Evolutionary conservation across 306 rosid species (phyloP), one percentile per base, ranked within the genome.

Genomic region (Ceratonia siliqua): DNA sequence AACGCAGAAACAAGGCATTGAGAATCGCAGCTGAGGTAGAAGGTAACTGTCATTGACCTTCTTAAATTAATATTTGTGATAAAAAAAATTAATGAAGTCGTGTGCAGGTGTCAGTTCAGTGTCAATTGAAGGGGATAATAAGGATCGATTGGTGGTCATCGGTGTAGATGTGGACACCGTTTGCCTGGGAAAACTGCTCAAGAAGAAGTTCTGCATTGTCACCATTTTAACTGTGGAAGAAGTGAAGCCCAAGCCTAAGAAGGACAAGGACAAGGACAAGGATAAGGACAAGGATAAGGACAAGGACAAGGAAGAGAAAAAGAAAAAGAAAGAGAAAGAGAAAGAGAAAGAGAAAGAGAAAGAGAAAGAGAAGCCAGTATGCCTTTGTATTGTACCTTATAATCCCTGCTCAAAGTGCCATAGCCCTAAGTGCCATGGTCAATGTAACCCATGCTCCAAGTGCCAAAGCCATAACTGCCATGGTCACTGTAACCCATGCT

Each of bases 191-290:
- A 68, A 62, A 45, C 5, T 6, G 36, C 72, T 85, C 18, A 71
- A 53, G 75, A 82, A 82, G 78, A 82, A 76, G 77, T 82, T 85
- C 53, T n/a, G 57, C 1, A 0, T 12, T 7, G 68, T 76, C 36
- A 72, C 8, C 1, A 53, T 85, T 22, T 4, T 78, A 0, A 78
- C 56, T 14, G 63, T 82, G 72, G 79, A 75, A 48, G 77, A 78
- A 1, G 57, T 85, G 43, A 75, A 22, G 32, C 18, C 1, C 69
- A 21, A 8, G 54, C 43, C 6, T 52, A 78, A 57, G 42, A 25
- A 72, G n/a, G 38, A 5, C 38, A 11, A 0, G 73, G 70, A 14
- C 56, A 61, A 9, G 0, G 33, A 28, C 7, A 18, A 32, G 13
- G 38, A 33, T 4, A 25, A 9, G 25, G 33, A 28, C 7, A 18